Conservation (phyloP, 2,329 filamentous ascomycete genomes). For the Aspergillus sojae region DNA sequence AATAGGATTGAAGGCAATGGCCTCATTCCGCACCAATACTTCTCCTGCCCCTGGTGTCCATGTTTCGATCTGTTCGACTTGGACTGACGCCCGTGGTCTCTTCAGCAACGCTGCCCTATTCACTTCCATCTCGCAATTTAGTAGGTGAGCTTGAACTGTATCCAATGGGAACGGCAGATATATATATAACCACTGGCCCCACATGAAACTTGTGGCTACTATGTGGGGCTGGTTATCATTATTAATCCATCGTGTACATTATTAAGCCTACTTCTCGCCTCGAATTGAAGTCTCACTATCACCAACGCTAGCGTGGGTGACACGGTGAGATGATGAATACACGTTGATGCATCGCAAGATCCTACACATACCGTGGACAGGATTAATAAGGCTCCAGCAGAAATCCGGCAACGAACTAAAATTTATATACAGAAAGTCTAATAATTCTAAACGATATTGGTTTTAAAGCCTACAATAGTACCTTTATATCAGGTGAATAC, state of each 20-base stretch:
- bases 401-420: no score
- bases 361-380: no score
- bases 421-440: no score
- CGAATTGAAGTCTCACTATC: no score
- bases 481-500: no score
- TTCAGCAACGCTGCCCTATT: neutral
- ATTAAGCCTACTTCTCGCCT: no score
- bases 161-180: neutral
- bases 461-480: no score
- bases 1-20: slow-evolving; percentile 21
- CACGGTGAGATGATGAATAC: no score
- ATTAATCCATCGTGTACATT: neutral
- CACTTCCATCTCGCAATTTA: neutral
- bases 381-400: no score
- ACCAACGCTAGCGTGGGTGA: no score
- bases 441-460: no score
- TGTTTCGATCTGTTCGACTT: neutral
- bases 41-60: slow-evolving; percentile 5
- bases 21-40: slow-evolving; percentile 17
- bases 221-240: neutral
- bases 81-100: neutral
- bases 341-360: no score
- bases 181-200: neutral
- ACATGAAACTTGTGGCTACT: neutral
- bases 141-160: accelerated